Percentiles rank a stretch among this genome's conserved stretches.
These are phyloP conservation scores for Paraglomus brasilianum DNA, from an alignment of 192 early-diverging fungal species.

Conservation along the genomic window DNA sequence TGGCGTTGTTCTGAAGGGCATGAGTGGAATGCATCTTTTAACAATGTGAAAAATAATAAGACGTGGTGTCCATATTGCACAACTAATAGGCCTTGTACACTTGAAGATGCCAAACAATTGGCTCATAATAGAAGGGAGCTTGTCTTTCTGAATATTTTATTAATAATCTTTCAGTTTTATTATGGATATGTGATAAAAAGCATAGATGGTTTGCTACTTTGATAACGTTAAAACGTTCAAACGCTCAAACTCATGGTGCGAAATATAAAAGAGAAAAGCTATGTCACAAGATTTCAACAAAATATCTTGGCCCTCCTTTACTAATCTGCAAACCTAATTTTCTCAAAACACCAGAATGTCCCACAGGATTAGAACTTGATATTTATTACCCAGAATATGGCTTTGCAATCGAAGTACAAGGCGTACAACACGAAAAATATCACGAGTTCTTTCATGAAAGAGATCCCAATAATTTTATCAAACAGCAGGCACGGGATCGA, in stretches of 20 bases:
- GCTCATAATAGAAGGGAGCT: conserved; percentile 20
- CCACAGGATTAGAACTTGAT: conserved; percentile 18
- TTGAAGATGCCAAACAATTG: conserved; percentile 24
- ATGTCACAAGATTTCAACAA: conserved; percentile 20
- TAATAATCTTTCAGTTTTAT: conserved; percentile 25
- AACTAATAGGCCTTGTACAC: conserved; percentile 23
- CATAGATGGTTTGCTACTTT: conserved; percentile 23
- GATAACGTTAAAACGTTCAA: conserved; percentile 25
- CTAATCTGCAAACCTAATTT: conserved; percentile 14
- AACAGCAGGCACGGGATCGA: conserved; percentile 8
- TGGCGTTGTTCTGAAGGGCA: conserved; percentile 11
- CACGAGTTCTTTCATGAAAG: background rate
- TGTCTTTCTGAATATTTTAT: conserved; percentile 23
- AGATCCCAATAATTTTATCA: conserved; percentile 1
- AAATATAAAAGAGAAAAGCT: conserved; percentile 20
- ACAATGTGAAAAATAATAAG: conserved; percentile 20
- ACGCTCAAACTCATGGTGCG: conserved; percentile 21
- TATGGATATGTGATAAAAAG: conserved; percentile 25
- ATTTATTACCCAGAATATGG: conserved; percentile 10
- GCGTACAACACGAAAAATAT: conserved; percentile 21
- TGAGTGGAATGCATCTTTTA: conserved; percentile 24
- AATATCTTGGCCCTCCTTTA: conserved; percentile 17
- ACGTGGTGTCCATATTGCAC: conserved; percentile 23
- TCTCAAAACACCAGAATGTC: conserved; percentile 9
- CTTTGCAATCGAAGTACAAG: conserved; percentile 24